A percentile compares a stretch with the other conserved stretches of the same genome.
phyloP scores from a whole-genome alignment of 1,284 basidiomycete species.

The Xerocomus minutiporus region DNA sequence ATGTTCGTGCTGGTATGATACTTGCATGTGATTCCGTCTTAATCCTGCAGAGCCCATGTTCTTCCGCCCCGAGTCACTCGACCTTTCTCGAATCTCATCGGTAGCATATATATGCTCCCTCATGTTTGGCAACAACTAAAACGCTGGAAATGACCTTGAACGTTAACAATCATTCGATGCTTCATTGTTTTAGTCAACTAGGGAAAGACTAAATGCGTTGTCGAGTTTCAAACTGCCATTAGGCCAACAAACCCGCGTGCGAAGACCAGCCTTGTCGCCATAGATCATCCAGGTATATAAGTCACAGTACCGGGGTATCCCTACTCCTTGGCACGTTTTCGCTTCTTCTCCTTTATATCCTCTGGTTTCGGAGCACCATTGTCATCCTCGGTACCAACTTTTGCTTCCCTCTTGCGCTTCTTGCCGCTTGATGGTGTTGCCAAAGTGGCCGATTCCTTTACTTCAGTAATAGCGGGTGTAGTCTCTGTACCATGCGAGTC shows the following conservation, averaged over 20 bases:
- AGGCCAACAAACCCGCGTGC: no score
- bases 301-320: not conserved
- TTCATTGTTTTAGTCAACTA: not conserved
- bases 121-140: no score
- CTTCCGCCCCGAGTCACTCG: no score
- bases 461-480: not conserved
- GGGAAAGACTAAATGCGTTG: no score
- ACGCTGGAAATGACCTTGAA: no score
- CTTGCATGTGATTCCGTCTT: no score
- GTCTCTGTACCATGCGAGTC: not conserved
- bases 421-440: slow-evolving; percentile 5
- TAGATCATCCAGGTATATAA: slow-evolving; percentile 3
- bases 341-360: slow-evolving; percentile 27
- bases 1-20: not conserved
- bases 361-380: slow-evolving; percentile 8
- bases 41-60: no score
- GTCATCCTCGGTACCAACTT: not conserved
- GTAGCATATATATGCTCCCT: no score
- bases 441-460: not conserved
- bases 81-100: no score
- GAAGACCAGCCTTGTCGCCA: not conserved
- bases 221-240: no score
- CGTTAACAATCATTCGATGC: no score
- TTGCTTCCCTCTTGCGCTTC: slow-evolving; percentile 22
- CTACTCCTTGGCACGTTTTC: slow-evolving; percentile 12